phyloP scores from a whole-genome alignment of 1,284 basidiomycete genomes.

The Rhodotorula sp. region DNA sequence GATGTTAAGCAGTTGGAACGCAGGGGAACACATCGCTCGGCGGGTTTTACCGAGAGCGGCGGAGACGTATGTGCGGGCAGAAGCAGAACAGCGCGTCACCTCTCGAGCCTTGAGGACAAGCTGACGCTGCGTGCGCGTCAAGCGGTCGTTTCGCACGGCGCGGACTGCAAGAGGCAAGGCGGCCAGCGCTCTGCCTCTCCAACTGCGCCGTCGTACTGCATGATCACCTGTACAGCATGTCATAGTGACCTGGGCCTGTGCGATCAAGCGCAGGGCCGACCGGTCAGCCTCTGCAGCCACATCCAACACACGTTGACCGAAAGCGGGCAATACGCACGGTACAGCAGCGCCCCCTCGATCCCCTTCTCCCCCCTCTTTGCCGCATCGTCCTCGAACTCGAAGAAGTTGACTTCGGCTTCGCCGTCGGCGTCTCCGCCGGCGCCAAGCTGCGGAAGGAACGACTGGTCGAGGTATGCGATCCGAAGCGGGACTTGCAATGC shows the following conservation, averaged over 20 bases:
- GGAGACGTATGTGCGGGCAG: no score
- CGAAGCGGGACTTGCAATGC: constrained; percentile 69
- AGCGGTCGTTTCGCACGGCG: no score
- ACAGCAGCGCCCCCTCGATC: constrained; percentile 34
- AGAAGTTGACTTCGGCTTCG: constrained; percentile 62
- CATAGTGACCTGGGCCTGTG: constrained; percentile 5
- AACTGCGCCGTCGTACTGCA: not conserved
- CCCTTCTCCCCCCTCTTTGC: constrained; percentile 19
- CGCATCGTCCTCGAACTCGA: constrained; percentile 61
- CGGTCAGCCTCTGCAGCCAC: no score
- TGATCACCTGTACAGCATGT: not conserved
- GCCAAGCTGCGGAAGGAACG: constrained; percentile 54
- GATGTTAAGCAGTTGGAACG: no score
- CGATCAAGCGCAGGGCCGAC: no score
- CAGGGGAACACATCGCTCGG: no score
- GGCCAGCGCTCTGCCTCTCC: not conserved
- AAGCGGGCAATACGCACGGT: constrained; percentile 20
- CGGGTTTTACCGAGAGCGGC: no score
- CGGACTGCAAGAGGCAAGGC: no score
- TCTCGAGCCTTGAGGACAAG: no score
- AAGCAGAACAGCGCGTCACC: no score
- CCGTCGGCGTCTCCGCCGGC: constrained; percentile 50
- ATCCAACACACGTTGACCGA: no score
- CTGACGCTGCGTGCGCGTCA: no score
- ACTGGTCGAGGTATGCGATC: constrained; percentile 74